phyloP scores from a whole-genome alignment of 305 asterid species.

The Plantago lanceolata region DNA sequence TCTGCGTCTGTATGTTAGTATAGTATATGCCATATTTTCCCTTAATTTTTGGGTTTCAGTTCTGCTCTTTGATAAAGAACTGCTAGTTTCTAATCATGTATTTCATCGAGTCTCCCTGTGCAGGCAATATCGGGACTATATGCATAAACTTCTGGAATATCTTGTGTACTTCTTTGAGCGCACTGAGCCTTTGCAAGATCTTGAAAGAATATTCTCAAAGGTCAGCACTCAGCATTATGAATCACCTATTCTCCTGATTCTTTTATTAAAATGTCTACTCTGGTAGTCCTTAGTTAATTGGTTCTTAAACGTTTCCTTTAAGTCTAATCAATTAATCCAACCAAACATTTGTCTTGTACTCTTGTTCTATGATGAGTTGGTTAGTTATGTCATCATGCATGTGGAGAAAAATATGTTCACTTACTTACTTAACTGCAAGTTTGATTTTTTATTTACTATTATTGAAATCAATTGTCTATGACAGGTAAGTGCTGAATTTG shows the following conservation, averaged over 20 bases:
- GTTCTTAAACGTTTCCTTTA: slow-evolving; percentile 13
- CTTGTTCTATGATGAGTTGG: too few relatives aligned
- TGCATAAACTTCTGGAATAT: slow-evolving; percentile 76
- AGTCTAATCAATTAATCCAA: slow-evolving; percentile 3
- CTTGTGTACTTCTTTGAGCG: slow-evolving; percentile 72
- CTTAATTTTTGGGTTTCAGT: not conserved
- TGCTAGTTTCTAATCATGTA: not conserved
- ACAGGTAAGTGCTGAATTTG: slow-evolving; percentile 74
- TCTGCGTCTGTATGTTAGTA: not conserved
- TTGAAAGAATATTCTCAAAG: slow-evolving; percentile 54
- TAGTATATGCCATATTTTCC: not conserved
- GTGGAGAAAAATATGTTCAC: slow-evolving; percentile 1
- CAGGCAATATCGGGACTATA: slow-evolving; percentile 82
- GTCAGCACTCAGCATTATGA: slow-evolving; percentile 6
- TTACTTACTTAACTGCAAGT: slow-evolving; percentile 6
- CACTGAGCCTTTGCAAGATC: slow-evolving; percentile 89
- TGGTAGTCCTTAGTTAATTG: slow-evolving; percentile 7
- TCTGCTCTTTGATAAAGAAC: not conserved
- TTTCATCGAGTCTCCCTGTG: not conserved
- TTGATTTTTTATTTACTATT: slow-evolving; percentile 13
- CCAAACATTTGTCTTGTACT: slow-evolving; percentile 9
- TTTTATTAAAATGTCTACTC: not conserved
- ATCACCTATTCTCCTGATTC: not conserved
- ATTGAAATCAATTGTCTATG: slow-evolving; percentile 18
- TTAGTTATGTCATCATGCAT: slow-evolving; percentile 7